These are phyloP conservation scores for Diaporthe humulicola DNA, from an alignment of 2,329 filamentous ascomycete species.

Conservation along the genomic window DNA sequence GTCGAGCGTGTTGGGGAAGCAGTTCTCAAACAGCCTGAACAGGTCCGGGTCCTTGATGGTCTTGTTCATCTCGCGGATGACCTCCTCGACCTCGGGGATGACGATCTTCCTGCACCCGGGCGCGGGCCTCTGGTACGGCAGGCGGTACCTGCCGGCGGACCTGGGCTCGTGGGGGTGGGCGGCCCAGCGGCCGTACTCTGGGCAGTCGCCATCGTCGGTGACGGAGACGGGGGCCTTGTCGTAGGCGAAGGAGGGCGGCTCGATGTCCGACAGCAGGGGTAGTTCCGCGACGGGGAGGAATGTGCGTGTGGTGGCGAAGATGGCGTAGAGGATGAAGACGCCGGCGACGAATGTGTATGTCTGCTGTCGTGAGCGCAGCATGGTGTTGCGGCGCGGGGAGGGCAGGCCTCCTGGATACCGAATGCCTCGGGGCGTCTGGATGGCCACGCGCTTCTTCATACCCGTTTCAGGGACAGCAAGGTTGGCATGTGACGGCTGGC, in stretches of 20 bases:
- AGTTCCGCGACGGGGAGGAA: slow-evolving; percentile 35
- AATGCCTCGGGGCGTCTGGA: slow-evolving; percentile 39
- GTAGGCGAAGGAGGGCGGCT: not conserved
- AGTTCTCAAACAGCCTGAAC: slow-evolving; percentile 81
- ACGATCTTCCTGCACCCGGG: slow-evolving; percentile 80
- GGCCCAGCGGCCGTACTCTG: slow-evolving; percentile 49
- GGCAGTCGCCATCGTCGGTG: slow-evolving; percentile 42
- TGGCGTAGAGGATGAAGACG: slow-evolving; percentile 36
- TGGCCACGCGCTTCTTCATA: slow-evolving; percentile 39
- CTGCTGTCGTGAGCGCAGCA: slow-evolving; percentile 39
- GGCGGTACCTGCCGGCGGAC: slow-evolving; percentile 48
- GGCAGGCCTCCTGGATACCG: slow-evolving; percentile 37
- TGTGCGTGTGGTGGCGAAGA: slow-evolving; percentile 33
- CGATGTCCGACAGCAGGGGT: slow-evolving; percentile 15
- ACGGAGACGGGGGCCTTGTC: slow-evolving; percentile 30
- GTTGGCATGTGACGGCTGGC: not conserved
- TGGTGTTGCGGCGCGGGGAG: slow-evolving; percentile 34
- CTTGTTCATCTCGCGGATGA: slow-evolving; percentile 62
- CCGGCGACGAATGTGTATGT: slow-evolving; percentile 32
- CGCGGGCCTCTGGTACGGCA: slow-evolving; percentile 65
- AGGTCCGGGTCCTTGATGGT: slow-evolving; percentile 65
- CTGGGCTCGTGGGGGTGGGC: slow-evolving; percentile 47
- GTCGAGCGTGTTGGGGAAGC: slow-evolving; percentile 81
- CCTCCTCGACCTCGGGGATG: slow-evolving; percentile 76
- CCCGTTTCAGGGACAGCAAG: not conserved